Evolutionary conservation across 225 moss, liverwort and hornwort genomes (phyloP).

Genomic region (Thuidium tamariscinum): DNA sequence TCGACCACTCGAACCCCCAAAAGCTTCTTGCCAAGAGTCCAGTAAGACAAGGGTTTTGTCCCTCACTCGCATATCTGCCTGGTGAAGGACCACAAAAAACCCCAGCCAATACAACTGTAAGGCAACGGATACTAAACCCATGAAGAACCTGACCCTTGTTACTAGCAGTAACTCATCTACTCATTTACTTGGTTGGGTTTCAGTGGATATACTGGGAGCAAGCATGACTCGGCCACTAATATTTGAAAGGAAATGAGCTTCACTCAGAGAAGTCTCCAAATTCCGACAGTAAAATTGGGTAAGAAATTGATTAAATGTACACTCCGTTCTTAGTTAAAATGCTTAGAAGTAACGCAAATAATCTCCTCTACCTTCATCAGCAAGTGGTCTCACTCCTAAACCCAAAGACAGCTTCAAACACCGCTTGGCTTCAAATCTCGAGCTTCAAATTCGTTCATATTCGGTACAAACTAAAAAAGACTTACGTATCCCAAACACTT

Average conservation of each 20-base stretch:
- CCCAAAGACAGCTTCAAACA: not conserved
- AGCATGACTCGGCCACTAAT: not conserved
- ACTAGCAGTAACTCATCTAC: not conserved
- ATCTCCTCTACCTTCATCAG: not conserved
- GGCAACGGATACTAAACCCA: not conserved
- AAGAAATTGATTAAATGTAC: not conserved
- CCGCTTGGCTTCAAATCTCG: not conserved
- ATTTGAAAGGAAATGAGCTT: not conserved
- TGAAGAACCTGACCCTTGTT: not conserved
- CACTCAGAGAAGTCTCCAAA: not conserved
- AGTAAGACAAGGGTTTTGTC: constrained; percentile 69
- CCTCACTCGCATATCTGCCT: constrained; percentile 82
- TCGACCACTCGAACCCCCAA: constrained; percentile 58
- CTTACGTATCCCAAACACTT: not conserved
- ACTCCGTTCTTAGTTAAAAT: not conserved
- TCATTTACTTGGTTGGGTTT: not conserved
- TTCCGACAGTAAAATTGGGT: not conserved
- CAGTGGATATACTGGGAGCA: not conserved
- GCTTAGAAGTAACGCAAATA: not conserved
- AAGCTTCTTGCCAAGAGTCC: constrained; percentile 89
- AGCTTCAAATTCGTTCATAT: not conserved
- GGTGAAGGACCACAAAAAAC: not conserved
- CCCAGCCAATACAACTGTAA: not conserved
- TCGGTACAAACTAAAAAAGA: not conserved
- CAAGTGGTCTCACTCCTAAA: not conserved